Percentiles rank a stretch among this genome's conserved stretches.
phyloP scores from a whole-genome alignment of 2,329 filamentous ascomycete genomes.

The Alternaria sp. region DNA sequence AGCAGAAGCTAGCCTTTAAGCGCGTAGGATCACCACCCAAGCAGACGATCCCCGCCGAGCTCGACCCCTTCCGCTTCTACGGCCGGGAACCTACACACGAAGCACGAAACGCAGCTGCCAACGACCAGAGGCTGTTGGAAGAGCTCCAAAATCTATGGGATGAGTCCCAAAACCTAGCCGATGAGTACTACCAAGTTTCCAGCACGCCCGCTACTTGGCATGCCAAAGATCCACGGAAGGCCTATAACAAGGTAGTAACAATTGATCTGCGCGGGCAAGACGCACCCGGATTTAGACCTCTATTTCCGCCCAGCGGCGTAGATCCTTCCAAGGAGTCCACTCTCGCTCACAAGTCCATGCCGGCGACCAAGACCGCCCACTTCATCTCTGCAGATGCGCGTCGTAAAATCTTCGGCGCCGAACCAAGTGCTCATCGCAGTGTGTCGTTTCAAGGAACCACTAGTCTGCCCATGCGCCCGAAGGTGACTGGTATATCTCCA shows the following conservation, averaged over 20 bases:
- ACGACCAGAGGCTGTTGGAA: not conserved
- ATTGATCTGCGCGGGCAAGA: no score
- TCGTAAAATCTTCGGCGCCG: not conserved
- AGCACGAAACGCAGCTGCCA: not conserved
- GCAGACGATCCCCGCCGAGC: not conserved
- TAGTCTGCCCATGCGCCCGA: not conserved
- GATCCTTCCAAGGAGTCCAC: not conserved
- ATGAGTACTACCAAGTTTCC: no score
- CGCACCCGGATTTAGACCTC: not conserved
- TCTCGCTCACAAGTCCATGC: not conserved
- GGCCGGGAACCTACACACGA: not conserved
- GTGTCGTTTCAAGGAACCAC: not conserved
- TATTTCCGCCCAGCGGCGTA: not conserved
- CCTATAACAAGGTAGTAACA: no score
- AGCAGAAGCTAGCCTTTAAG: not conserved
- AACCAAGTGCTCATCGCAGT: not conserved
- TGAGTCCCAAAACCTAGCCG: no score
- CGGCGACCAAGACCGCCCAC: not conserved
- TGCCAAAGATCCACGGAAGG: no score
- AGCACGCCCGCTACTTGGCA: no score
- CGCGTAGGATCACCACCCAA: not conserved
- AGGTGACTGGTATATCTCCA: not conserved
- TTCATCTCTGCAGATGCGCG: rapidly evolving
- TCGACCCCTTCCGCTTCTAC: not conserved
- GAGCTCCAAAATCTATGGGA: not conserved